Conservation (phyloP, 1,284 basidiomycete genomes). For the Leccinum solheimii region DNA sequence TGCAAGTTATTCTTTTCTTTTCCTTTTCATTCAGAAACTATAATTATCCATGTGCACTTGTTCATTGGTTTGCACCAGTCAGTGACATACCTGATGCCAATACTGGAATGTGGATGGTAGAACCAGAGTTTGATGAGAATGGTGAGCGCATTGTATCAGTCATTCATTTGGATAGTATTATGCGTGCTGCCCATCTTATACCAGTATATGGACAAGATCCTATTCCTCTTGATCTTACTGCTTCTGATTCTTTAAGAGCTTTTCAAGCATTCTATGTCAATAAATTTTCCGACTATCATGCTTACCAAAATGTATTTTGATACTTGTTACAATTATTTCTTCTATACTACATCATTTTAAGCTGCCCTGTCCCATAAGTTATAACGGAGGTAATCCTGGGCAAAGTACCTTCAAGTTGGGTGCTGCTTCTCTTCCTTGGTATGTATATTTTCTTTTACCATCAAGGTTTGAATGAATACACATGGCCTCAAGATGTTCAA, state of each 20-base stretch:
- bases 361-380: too few species aligned
- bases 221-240: background rate
- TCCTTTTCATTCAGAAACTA: background rate
- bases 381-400: too few species aligned
- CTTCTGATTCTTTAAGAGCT: background rate
- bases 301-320: background rate
- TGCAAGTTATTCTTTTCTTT: background rate
- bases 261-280: background rate
- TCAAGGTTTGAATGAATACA: too few species aligned
- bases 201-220: background rate
- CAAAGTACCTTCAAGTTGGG: too few species aligned
- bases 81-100: background rate
- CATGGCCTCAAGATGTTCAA: too few species aligned
- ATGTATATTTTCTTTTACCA: too few species aligned
- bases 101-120: background rate
- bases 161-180: background rate
- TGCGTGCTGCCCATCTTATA: background rate
- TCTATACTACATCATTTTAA: too few species aligned
- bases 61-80: background rate
- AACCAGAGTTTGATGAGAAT: background rate
- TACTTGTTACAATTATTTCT: background rate
- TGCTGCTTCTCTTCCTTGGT: too few species aligned
- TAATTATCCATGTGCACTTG: background rate
- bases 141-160: background rate
- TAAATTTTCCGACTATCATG: conserved; percentile 1